Base-by-base conservation (phyloP, 1,284 basidiomycete species). In the Gymnopus androsaceus region DNA sequence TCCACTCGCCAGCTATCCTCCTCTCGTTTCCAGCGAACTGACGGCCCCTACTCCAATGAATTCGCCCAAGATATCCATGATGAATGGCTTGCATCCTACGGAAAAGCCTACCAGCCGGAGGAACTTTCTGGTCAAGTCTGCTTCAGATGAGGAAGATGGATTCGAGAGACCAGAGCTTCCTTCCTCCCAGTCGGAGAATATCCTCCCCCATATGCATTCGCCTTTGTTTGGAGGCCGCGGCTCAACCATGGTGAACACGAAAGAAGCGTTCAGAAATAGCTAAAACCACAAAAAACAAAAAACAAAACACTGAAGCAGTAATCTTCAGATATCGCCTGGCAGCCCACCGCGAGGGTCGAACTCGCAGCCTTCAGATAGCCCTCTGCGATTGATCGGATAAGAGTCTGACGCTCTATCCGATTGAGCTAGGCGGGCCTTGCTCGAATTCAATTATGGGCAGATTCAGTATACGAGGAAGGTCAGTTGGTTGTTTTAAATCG, bases 291-390 rank as follows among this genome's bases (percentile, higher is more conserved):
- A n/a, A n/a, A n/a, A n/a, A n/a, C n/a, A n/a, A n/a, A n/a, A n/a
- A n/a, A n/a, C n/a, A n/a, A n/a, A n/a, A n/a, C n/a, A n/a, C n/a
- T n/a, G n/a, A n/a, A n/a, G n/a, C n/a, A n/a, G n/a, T n/a, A n/a
- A n/a, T n/a, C n/a, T n/a, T n/a, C n/a, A n/a, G n/a, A n/a, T n/a
- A n/a, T n/a, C n/a, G n/a, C n/a, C n/a, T n/a, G n/a, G n/a, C n/a
- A 89, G 87, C 85, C 87, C 87, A 90, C 87, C 87, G 87, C 85
- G 87, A 89, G 88, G 87, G 87, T 90, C 88, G 87, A 90, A 90
- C 87, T 88, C 85, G 85, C 88, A 90, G 86, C 87, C 87, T 89
- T 90, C 88, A 87, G 85, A 87, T 85, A 51, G n/a, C n/a, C n/a
- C n/a, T n/a, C n/a, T n/a, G n/a, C n/a, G n/a, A n/a, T n/a, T n/a